phyloP scores from a whole-genome alignment of 805 yeast species.

The Deakozyma indianensis region DNA sequence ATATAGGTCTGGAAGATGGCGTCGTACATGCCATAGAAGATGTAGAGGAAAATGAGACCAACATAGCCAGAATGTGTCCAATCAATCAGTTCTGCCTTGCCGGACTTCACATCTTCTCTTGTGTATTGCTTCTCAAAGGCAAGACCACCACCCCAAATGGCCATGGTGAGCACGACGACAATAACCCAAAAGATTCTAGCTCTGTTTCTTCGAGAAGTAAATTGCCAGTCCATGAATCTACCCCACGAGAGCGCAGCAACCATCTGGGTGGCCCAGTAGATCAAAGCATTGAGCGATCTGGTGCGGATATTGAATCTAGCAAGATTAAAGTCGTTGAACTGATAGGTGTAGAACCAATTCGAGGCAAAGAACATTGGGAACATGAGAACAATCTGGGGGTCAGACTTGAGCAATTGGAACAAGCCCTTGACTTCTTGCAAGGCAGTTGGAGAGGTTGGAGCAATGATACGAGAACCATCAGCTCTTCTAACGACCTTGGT shows the following conservation, averaged over 20 bases:
- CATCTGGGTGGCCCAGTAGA: conserved; percentile 50
- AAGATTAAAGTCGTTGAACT: conserved; percentile 43
- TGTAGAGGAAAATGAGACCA: conserved; percentile 49
- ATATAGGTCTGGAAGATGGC: conserved; percentile 45
- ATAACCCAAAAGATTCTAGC: conserved; percentile 30
- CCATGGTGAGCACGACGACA: conserved; percentile 27
- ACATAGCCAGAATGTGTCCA: conserved; percentile 32
- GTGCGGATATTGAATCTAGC: conserved; percentile 44
- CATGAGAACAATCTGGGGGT: conserved; percentile 32
- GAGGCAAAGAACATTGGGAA: conserved; percentile 53
- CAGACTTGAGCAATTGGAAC: conserved; percentile 23
- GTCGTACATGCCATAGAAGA: conserved; percentile 46
- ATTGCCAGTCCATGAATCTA: conserved; percentile 29
- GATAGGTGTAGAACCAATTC: conserved; percentile 55
- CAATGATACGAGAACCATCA: conserved; percentile 35
- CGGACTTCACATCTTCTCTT: conserved; percentile 22
- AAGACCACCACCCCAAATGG: conserved; percentile 47
- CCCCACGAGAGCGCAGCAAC: conserved; percentile 40
- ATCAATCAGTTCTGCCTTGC: conserved; percentile 25
- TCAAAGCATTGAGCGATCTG: conserved; percentile 43
- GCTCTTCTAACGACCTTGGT: conserved; percentile 32
- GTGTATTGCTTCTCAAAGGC: conserved; percentile 30
- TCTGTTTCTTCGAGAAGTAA: conserved; percentile 29
- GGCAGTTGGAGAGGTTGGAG: background rate
- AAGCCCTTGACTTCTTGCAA: conserved; percentile 28